Base-by-base conservation (phyloP, 306 rosid species). In the Lithocarpus polystachyus region DNA sequence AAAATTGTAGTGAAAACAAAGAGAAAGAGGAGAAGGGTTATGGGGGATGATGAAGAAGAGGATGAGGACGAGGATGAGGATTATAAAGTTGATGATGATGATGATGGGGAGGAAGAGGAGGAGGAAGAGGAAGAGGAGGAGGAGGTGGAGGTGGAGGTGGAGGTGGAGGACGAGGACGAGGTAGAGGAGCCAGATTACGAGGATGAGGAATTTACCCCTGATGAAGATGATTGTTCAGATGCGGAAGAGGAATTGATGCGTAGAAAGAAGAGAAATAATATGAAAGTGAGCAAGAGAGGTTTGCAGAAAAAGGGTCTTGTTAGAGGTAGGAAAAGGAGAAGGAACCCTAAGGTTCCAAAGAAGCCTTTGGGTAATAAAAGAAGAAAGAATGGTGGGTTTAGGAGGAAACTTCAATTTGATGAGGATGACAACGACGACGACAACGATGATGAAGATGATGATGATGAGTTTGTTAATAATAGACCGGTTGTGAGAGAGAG, bases 201-300 rank as follows among this genome's bases (percentile, higher is more conserved):
- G 1, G 92, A 89, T 6, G 99, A 92, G 80, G 97, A 92, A 71
- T 93, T 93, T 83, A 82, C 86, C n/a, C 87, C 80, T 4, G 92
- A 88, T 77, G 97, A 93, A 79, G 99, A 93, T 74, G 93, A 90
- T 80, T 91, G 73, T 75, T 86, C 90, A 1, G 96, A 89, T 22
- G 84, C 82, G 73, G 99, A 91, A 77, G 93, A 91, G 79, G 87
- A 79, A 68, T 45, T 28, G 1, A 77, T 57, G 74, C 80, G 62
- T 62, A 77, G 75, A 82, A 90, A 71, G 85, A 93, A 81, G 94
- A 87, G 73, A 82, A 86, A 79, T 65, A 69, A 77, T 67, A 31
- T 43, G 82, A 90, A 87, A 87, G 62, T 72, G 48, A 76, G 77
- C 70, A 87, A 86, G 85, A 84, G 77, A 74, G 83, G 75, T 56